Evolutionary conservation across 148 eudicot genomes (phyloP), one percentile per base, ranked within the genome.

Genomic region (Nepenthes mirabilis): DNA sequence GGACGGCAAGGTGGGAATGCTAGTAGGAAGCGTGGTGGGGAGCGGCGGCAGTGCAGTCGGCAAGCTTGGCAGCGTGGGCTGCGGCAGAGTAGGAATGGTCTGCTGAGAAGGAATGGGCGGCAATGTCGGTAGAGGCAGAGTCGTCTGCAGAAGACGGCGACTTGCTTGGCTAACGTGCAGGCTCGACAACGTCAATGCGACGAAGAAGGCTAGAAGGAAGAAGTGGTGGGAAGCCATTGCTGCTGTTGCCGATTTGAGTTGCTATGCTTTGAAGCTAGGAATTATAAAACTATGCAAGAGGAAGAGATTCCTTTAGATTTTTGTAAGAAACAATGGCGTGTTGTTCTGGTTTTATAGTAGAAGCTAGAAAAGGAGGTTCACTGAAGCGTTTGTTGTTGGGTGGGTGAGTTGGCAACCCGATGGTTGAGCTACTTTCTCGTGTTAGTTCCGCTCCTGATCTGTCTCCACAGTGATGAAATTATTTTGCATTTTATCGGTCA

Each of bases 371-470:
- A 5, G 0, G 23, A 23, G 55, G 55, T 14, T 32, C 55, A 1
- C 32, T 3, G 23, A 3, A 8, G 55, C 2, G 32, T n/a, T 13
- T 14, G 55, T 12, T 52, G 55, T 14, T 52, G 53, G 53, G 53
- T 50, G 14, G 32, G 55, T 52, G 8, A 40, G 4, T 3, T 52
- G 2, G 32, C 3, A 52, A n/a, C 2, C n/a, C 1, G 23, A 52
- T 52, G 55, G 55, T 52, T n/a, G 55, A 52, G 55, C 55, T 52
- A 52, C 11, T 52, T 6, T 52, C 55, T 2, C n/a, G 55, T n/a
- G 55, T 52, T 52, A 52, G 55, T 23, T 52, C 2, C 2, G 8
- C 55, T 52, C 14, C 55, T 12, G 32, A 13, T 12, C 55, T 2
- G 5, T 32, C 23, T 40, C 8, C 45, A 40, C 45, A 40, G 45